Conservation (phyloP, 257 asterid genomes). For the Plectranthus barbatus region DNA sequence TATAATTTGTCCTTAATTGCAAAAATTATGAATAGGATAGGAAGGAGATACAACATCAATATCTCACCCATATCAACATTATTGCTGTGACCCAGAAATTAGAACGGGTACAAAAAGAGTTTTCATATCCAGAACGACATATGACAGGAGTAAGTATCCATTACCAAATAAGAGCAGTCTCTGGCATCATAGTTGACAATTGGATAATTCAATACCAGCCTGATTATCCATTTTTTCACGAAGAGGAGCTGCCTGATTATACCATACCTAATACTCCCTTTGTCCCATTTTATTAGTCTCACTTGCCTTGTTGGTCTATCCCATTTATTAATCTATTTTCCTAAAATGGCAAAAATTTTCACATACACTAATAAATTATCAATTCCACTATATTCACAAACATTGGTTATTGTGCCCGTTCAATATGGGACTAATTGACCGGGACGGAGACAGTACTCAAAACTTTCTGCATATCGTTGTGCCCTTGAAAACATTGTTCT, state of each 20-base stretch:
- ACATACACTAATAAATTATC: too few relatives aligned
- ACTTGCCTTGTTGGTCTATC: too few relatives aligned
- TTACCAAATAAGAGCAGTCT: not conserved
- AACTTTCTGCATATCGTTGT: not conserved
- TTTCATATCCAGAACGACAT: too few relatives aligned
- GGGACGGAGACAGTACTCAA: too few relatives aligned
- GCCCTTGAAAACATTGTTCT: not conserved
- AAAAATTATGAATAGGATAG: not conserved
- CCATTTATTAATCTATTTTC: too few relatives aligned
- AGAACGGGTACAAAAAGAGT: too few relatives aligned
- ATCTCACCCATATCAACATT: not conserved
- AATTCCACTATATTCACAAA: too few relatives aligned
- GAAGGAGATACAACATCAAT: not conserved
- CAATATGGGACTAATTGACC: too few relatives aligned
- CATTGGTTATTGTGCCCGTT: too few relatives aligned
- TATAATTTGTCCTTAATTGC: not conserved
- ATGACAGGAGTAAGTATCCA: not conserved
- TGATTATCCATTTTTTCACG: not conserved
- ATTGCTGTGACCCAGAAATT: too few relatives aligned
- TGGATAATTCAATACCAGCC: conserved; percentile 2
- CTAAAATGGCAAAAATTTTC: too few relatives aligned
- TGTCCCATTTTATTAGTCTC: too few relatives aligned
- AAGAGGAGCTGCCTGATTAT: not conserved
- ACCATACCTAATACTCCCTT: not conserved
- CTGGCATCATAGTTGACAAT: not conserved